Percentiles rank a stretch among this genome's conserved stretches.
Conservation (phyloP, 2,329 filamentous ascomycete species). For the Coniochaeta sp. region DNA sequence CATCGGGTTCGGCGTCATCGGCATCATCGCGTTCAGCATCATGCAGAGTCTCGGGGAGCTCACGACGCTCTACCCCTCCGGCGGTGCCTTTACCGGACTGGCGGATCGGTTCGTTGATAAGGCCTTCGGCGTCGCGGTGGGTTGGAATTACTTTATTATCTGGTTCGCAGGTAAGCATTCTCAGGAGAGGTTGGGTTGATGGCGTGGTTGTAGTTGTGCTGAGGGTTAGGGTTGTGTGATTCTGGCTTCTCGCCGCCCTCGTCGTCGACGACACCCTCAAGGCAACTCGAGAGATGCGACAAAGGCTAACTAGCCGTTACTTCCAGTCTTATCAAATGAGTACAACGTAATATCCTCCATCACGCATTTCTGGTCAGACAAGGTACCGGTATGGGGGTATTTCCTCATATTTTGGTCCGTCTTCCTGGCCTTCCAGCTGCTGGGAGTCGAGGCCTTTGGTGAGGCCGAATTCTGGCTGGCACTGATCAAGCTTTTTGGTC, state of each 20-base stretch:
- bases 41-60: conserved; percentile 72
- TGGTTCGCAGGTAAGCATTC: too few relatives aligned
- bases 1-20: conserved; percentile 68
- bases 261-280: too few relatives aligned
- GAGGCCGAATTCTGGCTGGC: conserved; percentile 78
- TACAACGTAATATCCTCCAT: conserved; percentile 65
- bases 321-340: conserved; percentile 64
- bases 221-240: too few relatives aligned
- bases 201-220: too few relatives aligned
- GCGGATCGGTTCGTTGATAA: conserved; percentile 66
- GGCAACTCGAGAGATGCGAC: too few relatives aligned
- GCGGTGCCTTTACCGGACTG: conserved; percentile 64
- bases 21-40: conserved; percentile 58
- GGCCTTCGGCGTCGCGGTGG: conserved; percentile 60
- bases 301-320: too few relatives aligned
- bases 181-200: too few relatives aligned
- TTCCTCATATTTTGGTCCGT: conserved; percentile 67
- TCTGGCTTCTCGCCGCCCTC: too few relatives aligned
- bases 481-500: conserved; percentile 61
- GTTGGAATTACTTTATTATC: conserved; percentile 67
- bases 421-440: conserved; percentile 61
- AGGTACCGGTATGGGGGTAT: conserved; percentile 56
- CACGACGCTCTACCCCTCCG: conserved; percentile 65
- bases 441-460: conserved; percentile 68
- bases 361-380: conserved; percentile 58